Evolutionary conservation across 345 rosid genomes (phyloP).

Genomic region (Hibiscus trionum): DNA sequence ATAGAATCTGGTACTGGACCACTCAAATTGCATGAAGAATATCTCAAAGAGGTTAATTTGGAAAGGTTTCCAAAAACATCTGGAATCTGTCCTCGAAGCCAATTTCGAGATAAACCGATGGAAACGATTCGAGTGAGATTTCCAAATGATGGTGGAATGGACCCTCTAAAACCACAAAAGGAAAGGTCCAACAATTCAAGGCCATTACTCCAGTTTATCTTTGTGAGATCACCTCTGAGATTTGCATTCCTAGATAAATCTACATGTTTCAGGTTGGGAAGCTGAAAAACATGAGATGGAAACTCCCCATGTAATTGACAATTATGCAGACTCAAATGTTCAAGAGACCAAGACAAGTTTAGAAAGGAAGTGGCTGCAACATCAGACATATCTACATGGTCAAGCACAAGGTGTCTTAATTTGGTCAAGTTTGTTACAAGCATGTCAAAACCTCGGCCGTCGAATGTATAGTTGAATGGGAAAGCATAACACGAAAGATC

Average conservation of each 20-base stretch:
- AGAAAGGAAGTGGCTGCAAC: not conserved
- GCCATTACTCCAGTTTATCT: not conserved
- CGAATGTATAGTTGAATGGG: not conserved
- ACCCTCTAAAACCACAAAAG: not conserved
- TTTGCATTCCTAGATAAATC: not conserved
- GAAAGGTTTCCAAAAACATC: not conserved
- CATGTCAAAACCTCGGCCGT: not conserved
- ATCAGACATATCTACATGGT: not conserved
- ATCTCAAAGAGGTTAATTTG: not conserved
- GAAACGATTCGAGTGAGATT: not conserved
- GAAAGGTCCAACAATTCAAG: not conserved
- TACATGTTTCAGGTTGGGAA: not conserved
- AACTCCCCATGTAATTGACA: not conserved
- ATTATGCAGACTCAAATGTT: not conserved
- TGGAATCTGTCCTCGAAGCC: not conserved
- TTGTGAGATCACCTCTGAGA: not conserved
- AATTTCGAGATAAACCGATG: not conserved
- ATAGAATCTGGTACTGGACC: not conserved
- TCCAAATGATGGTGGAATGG: not conserved
- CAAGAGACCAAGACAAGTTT: not conserved
- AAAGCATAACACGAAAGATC: not conserved
- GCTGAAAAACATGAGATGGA: not conserved
- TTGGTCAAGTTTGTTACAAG: not conserved
- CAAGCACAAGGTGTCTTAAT: not conserved
- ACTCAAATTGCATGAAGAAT: not conserved